These are phyloP conservation scores for Vitis vinifera DNA, from an alignment of 164 flowering plant species.

Conservation along the genomic window DNA sequence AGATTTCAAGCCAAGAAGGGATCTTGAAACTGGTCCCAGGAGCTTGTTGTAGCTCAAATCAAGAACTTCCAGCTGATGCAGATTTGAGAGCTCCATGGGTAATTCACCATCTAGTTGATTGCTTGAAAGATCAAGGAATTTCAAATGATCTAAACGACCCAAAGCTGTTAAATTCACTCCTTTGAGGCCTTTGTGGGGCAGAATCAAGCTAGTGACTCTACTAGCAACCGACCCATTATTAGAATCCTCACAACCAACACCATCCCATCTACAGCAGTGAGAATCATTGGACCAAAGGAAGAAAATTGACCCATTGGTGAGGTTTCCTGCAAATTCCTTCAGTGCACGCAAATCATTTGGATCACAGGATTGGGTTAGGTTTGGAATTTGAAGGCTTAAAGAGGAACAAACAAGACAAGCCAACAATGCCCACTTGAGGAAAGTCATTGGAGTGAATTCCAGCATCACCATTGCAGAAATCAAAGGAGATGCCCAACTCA, in stretches of 20 bases:
- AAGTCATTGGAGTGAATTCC: slow-evolving; percentile 25
- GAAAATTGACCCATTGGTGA: slow-evolving; percentile 48
- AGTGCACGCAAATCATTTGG: slow-evolving; percentile 53
- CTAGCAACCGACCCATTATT: slow-evolving; percentile 17
- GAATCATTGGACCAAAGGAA: slow-evolving; percentile 43
- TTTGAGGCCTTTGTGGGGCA: slow-evolving; percentile 46
- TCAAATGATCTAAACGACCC: slow-evolving; percentile 47
- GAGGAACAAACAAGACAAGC: slow-evolving; percentile 35
- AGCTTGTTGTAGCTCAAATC: slow-evolving; percentile 73
- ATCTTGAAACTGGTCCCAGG: slow-evolving; percentile 38
- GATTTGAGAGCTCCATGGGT: slow-evolving; percentile 53
- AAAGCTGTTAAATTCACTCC: slow-evolving; percentile 56
- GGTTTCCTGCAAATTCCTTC: slow-evolving; percentile 56
- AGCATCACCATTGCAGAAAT: slow-evolving; percentile 27
- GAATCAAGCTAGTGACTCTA: slow-evolving; percentile 49
- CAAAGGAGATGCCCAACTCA: slow-evolving; percentile 18
- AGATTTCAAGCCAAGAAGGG: slow-evolving; percentile 38
- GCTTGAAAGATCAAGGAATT: slow-evolving; percentile 62
- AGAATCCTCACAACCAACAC: slow-evolving; percentile 51
- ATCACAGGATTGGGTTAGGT: slow-evolving; percentile 36
- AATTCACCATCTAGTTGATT: slow-evolving; percentile 56
- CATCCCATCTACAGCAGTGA: slow-evolving; percentile 81
- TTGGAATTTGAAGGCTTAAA: slow-evolving; percentile 24
- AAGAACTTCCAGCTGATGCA: slow-evolving; percentile 59
- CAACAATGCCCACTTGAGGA: slow-evolving; percentile 46